Percentiles rank a stretch among this genome's conserved stretches.
phyloP scores from a whole-genome alignment of 2,329 filamentous ascomycete species.

The Beauveria rudraprayagi region DNA sequence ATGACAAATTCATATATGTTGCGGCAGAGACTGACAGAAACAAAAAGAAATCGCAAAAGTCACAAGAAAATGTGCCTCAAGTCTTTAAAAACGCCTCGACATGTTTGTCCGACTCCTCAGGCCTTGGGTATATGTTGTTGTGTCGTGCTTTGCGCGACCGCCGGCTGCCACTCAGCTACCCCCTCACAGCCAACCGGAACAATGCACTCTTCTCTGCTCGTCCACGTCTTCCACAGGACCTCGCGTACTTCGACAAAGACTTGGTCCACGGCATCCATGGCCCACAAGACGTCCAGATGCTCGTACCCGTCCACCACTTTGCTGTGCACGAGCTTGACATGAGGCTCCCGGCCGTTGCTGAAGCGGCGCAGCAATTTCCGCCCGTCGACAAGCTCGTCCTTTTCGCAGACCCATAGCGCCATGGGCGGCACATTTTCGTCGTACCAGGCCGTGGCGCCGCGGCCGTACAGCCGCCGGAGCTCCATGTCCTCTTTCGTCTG shows the following conservation, averaged over 20 bases:
- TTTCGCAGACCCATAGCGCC: slow-evolving; percentile 80
- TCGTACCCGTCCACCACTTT: slow-evolving; percentile 84
- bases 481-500: slow-evolving; percentile 21
- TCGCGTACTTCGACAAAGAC: slow-evolving; percentile 75
- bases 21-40: neutral
- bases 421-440: slow-evolving; percentile 70
- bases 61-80: neutral
- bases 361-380: slow-evolving; percentile 65
- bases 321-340: slow-evolving; percentile 70
- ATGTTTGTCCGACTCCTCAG: neutral
- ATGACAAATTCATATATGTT: neutral
- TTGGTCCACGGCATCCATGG: slow-evolving; percentile 76
- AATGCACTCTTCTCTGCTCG: slow-evolving; percentile 47
- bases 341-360: slow-evolving; percentile 67
- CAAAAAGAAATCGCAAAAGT: neutral
- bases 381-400: slow-evolving; percentile 80
- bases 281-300: slow-evolving; percentile 92
- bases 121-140: neutral
- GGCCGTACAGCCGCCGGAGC: slow-evolving; percentile 30
- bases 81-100: neutral
- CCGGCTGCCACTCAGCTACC: slow-evolving; percentile 30
- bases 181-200: slow-evolving; percentile 57
- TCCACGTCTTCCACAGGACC: slow-evolving; percentile 73
- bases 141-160: neutral
- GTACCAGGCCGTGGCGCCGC: slow-evolving; percentile 67